Evolutionary conservation across 139 green algal species (phyloP).

Genomic region (Diplosphaera chodatii): DNA sequence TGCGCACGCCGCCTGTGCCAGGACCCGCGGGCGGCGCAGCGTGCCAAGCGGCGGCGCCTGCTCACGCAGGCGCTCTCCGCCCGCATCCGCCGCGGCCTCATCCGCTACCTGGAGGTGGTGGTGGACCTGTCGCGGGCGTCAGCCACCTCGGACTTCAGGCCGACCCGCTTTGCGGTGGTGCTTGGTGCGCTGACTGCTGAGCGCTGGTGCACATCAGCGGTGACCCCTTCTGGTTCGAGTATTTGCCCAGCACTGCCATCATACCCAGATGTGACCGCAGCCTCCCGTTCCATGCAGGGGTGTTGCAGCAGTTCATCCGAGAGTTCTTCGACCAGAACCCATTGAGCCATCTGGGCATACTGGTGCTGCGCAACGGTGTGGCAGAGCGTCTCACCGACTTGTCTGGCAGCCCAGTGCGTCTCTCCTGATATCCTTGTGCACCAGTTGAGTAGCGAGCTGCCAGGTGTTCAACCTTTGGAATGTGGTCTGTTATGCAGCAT

Average conservation of each 20-base stretch:
- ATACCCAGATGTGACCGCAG: too few relatives aligned
- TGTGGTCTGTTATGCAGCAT: background rate
- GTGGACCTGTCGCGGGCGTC: slow-evolving; percentile 78
- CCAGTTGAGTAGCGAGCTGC: too few relatives aligned
- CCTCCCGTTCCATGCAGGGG: background rate
- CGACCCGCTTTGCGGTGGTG: slow-evolving; percentile 67
- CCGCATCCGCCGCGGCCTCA: slow-evolving; percentile 84
- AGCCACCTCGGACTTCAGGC: slow-evolving; percentile 68
- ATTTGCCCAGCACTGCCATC: too few relatives aligned
- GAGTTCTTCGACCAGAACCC: slow-evolving; percentile 97
- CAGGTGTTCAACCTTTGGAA: too few relatives aligned
- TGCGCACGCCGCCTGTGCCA: too few relatives aligned
- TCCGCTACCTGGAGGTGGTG: slow-evolving; percentile 77
- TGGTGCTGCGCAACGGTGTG: slow-evolving; percentile 75
- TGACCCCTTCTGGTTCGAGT: too few relatives aligned
- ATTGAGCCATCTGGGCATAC: slow-evolving; percentile 80
- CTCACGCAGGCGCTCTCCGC: slow-evolving; percentile 46
- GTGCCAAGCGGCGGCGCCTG: slow-evolving; percentile 45
- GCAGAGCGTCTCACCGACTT: slow-evolving; percentile 71
- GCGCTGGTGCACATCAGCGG: too few relatives aligned
- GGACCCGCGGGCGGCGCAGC: slow-evolving; percentile 60
- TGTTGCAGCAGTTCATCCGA: slow-evolving; percentile 48
- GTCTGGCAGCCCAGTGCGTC: slow-evolving; percentile 47
- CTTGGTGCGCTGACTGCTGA: too few relatives aligned
- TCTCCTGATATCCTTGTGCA: too few relatives aligned